Conservation (phyloP, 441 rosid genomes). For the Populus trichocarpa region DNA sequence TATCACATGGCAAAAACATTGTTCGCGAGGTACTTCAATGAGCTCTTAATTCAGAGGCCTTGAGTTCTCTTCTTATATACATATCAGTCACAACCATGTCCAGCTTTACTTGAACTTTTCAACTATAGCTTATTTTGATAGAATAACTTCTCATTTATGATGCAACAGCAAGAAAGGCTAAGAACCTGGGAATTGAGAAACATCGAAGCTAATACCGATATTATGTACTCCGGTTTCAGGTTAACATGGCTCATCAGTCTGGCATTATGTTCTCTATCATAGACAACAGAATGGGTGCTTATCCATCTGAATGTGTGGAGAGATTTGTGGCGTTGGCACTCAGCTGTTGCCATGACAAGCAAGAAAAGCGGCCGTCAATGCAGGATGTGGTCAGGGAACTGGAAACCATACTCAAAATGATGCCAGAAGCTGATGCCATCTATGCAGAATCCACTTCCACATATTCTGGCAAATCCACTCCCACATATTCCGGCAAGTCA, state of each 20-base stretch:
- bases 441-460: constrained; percentile 15
- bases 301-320: constrained; percentile 62
- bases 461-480: neutral
- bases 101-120: neutral
- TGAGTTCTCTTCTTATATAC: neutral
- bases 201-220: neutral
- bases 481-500: constrained; percentile 26
- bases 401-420: constrained; percentile 49
- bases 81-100: neutral
- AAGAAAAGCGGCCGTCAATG: constrained; percentile 69
- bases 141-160: neutral
- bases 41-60: neutral
- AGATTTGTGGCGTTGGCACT: constrained; percentile 59
- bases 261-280: constrained; percentile 57
- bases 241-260: constrained; percentile 47
- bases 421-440: constrained; percentile 35
- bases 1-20: constrained; percentile 82
- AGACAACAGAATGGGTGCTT: constrained; percentile 80
- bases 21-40: constrained; percentile 65
- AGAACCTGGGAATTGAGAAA: neutral
- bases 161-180: neutral
- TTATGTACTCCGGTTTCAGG: constrained; percentile 29
- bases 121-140: neutral
- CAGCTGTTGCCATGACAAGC: constrained; percentile 59
- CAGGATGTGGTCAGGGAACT: constrained; percentile 70